phyloP scores from a whole-genome alignment of 352 stramenopile genomes.

The Phytophthora quininea region DNA sequence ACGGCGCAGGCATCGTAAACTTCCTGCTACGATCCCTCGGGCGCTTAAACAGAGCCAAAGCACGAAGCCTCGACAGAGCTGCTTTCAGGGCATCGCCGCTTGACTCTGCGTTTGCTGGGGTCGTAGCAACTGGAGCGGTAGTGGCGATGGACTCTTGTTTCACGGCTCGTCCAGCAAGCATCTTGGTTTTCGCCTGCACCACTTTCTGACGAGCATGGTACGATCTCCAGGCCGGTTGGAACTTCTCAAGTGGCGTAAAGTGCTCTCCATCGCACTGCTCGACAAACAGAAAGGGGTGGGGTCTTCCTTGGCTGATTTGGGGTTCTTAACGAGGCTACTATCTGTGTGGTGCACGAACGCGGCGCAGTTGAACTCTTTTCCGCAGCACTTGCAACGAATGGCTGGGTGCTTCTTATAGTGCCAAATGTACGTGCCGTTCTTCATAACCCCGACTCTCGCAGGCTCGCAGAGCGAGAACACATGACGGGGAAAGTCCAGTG shows the following conservation, averaged over 20 bases:
- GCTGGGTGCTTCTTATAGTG: slow-evolving; percentile 10
- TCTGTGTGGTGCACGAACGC: slow-evolving; percentile 36
- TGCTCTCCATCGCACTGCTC: slow-evolving; percentile 26
- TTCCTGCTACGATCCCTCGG: slow-evolving; percentile 22
- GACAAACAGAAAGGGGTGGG: slow-evolving; percentile 34
- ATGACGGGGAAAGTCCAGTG: slow-evolving; percentile 29
- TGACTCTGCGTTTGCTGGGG: neutral
- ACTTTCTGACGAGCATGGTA: neutral
- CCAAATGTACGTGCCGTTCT: slow-evolving; percentile 32
- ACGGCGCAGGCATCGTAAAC: slow-evolving; percentile 1
- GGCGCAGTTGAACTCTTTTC: slow-evolving; percentile 9
- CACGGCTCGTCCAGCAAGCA: neutral
- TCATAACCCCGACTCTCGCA: slow-evolving; percentile 29
- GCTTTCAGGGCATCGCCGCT: neutral
- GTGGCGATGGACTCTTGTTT: neutral
- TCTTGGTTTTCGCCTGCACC: neutral
- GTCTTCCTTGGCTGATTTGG: slow-evolving; percentile 21
- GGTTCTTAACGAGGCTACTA: slow-evolving; percentile 21
- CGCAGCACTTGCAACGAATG: slow-evolving; percentile 30
- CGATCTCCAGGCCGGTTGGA: slow-evolving; percentile 4
- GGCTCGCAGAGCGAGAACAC: slow-evolving; percentile 29
- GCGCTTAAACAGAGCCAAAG: slow-evolving; percentile 33
- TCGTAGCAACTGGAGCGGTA: neutral
- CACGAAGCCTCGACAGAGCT: slow-evolving; percentile 7
- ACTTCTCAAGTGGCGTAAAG: slow-evolving; percentile 21